Evolutionary conservation across 129 eudicot genomes (phyloP).

Genomic region (Apium graveolens): DNA sequence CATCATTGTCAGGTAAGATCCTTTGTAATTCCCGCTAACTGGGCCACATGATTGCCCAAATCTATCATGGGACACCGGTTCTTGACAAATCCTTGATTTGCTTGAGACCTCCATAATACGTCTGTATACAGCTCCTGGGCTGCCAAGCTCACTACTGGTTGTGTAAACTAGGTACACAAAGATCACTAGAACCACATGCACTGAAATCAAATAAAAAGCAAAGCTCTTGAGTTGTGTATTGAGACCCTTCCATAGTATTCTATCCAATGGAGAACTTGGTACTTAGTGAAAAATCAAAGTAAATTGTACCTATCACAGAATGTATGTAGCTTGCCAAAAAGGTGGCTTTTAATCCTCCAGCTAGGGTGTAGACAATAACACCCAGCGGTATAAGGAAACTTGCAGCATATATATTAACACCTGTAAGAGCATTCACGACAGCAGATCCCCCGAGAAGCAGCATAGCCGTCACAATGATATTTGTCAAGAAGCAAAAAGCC

Average conservation of each 20-base stretch:
- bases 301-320: slow-evolving; percentile 71
- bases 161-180: slow-evolving; percentile 91
- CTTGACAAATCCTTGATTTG: slow-evolving; percentile 60
- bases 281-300: background rate
- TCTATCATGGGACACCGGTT: slow-evolving; percentile 55
- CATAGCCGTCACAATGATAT: slow-evolving; percentile 95
- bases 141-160: slow-evolving; percentile 85
- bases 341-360: slow-evolving; percentile 98
- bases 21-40: slow-evolving; percentile 72
- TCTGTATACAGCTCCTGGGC: slow-evolving; percentile 63
- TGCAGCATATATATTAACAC: slow-evolving; percentile 92
- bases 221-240: background rate
- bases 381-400: slow-evolving; percentile 93
- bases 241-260: background rate
- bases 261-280: background rate
- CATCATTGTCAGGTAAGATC: slow-evolving; percentile 80
- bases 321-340: slow-evolving; percentile 97
- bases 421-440: slow-evolving; percentile 94
- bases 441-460: slow-evolving; percentile 99
- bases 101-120: slow-evolving; percentile 76
- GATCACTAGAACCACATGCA: slow-evolving; percentile 79
- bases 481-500: slow-evolving; percentile 85
- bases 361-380: slow-evolving; percentile 85
- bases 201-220: slow-evolving; percentile 29
- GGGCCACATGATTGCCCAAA: slow-evolving; percentile 87